Percentiles rank a stretch among this genome's conserved stretches.
Conservation (phyloP, 2,329 filamentous ascomycete species). For the Ophiostoma montium region DNA sequence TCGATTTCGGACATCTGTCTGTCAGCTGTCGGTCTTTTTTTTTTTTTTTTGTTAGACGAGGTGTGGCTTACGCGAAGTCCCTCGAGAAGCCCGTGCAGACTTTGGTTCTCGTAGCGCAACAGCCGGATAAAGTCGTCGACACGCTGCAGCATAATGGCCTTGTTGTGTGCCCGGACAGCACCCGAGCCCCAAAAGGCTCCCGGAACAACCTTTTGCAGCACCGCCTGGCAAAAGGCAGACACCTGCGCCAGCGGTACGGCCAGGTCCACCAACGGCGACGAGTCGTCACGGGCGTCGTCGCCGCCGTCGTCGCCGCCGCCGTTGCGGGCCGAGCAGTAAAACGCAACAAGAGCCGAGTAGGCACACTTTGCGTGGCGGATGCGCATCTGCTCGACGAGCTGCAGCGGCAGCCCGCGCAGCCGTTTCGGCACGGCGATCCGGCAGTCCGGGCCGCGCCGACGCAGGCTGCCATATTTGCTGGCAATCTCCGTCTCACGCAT, state of each 20-base stretch:
- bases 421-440: slow-evolving; percentile 42
- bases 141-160: slow-evolving; percentile 43
- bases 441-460: slow-evolving; percentile 7
- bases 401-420: slow-evolving; percentile 46
- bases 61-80: slow-evolving; percentile 50
- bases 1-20: slow-evolving; percentile 38
- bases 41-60: background rate
- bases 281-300: slow-evolving; percentile 3
- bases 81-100: slow-evolving; percentile 64
- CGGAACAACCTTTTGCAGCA: slow-evolving; percentile 59
- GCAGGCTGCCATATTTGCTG: slow-evolving; percentile 20
- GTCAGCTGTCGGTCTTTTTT: slow-evolving; percentile 26
- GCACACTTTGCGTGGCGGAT: slow-evolving; percentile 59
- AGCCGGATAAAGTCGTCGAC: slow-evolving; percentile 68
- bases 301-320: background rate
- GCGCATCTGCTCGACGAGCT: slow-evolving; percentile 55
- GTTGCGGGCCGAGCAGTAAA: slow-evolving; percentile 58
- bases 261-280: slow-evolving; percentile 43
- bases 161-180: slow-evolving; percentile 42
- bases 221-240: slow-evolving; percentile 75
- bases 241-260: slow-evolving; percentile 56
- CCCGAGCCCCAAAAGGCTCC: slow-evolving; percentile 57
- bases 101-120: slow-evolving; percentile 67
- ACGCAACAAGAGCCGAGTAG: slow-evolving; percentile 60
- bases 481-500: slow-evolving; percentile 70